Evolutionary conservation across 164 flowering plant genomes (phyloP).

Genomic region (Vitis rotundifolia): DNA sequence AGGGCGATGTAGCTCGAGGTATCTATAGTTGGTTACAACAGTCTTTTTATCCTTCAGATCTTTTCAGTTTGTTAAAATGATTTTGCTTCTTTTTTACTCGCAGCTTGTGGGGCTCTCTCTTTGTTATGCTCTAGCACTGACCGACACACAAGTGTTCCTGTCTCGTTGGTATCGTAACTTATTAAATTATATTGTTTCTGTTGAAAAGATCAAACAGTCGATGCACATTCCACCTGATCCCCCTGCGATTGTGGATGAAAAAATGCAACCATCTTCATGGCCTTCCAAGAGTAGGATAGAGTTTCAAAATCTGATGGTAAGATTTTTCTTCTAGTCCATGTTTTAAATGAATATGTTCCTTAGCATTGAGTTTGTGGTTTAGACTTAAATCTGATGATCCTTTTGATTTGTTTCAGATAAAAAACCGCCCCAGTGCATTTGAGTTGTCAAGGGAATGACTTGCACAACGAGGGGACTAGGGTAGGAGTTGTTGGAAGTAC

Average conservation of each 20-base stretch:
- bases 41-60: not conserved
- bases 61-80: not conserved
- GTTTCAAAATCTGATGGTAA: slow-evolving; percentile 65
- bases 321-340: not conserved
- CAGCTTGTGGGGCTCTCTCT: slow-evolving; percentile 89
- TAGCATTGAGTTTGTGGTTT: not conserved
- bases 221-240: slow-evolving; percentile 78
- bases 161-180: slow-evolving; percentile 67
- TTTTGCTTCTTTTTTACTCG: slow-evolving; percentile 21
- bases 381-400: not conserved
- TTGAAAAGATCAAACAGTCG: slow-evolving; percentile 84
- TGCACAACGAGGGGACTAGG: slow-evolving; percentile 72
- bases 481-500: slow-evolving; percentile 93
- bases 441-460: slow-evolving; percentile 76
- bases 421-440: slow-evolving; percentile 75
- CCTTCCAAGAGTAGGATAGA: slow-evolving; percentile 72
- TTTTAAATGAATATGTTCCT: not conserved
- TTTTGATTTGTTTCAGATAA: slow-evolving; percentile 45
- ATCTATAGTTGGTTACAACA: not conserved
- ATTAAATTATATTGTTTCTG: slow-evolving; percentile 70
- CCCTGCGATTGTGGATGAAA: slow-evolving; percentile 59
- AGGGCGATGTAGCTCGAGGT: slow-evolving; percentile 63
- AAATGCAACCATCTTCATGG: slow-evolving; percentile 77
- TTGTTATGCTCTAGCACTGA: slow-evolving; percentile 71
- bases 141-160: slow-evolving; percentile 54